These are phyloP conservation scores for Penicillium sp. DNA, from an alignment of 2,329 filamentous ascomycete species.

Conservation along the genomic window DNA sequence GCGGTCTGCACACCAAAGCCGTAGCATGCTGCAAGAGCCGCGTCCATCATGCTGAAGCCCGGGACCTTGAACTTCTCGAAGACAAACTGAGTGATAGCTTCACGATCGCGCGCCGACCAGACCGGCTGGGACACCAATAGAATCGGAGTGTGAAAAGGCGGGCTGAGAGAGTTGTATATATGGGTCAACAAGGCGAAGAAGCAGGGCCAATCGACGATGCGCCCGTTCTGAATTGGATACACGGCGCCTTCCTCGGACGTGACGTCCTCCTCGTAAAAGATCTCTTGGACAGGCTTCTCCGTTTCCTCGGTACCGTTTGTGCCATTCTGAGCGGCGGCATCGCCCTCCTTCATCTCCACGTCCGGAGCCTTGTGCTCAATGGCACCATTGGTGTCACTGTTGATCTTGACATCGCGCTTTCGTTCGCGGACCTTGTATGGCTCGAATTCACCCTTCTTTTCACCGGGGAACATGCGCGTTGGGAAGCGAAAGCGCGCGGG, in stretches of 20 bases:
- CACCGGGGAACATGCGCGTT: constrained; percentile 86
- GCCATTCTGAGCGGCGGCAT: constrained; percentile 15
- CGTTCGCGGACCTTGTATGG: constrained; percentile 73
- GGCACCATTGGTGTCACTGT: constrained; percentile 30
- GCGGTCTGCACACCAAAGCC: constrained; percentile 81
- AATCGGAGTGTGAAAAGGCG: constrained; percentile 91
- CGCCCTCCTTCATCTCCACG: constrained; percentile 49
- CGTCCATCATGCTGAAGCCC: constrained; percentile 86
- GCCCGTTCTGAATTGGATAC: constrained; percentile 79
- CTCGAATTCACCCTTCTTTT: constrained; percentile 76
- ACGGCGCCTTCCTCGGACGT: constrained; percentile 86
- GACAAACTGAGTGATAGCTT: constrained; percentile 86
- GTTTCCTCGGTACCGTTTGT: constrained; percentile 21
- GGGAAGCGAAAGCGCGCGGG: constrained; percentile 83
- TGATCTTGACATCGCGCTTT: constrained; percentile 29
- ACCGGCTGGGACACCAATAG: constrained; percentile 85
- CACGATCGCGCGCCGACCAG: constrained; percentile 86
- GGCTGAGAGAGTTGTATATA: constrained; percentile 84
- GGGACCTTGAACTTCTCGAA: constrained; percentile 98
- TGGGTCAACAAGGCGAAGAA: constrained; percentile 93
- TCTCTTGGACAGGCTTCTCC: constrained; percentile 40
- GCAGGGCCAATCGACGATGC: constrained; percentile 85
- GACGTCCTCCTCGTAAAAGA: constrained; percentile 82
- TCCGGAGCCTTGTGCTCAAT: constrained; percentile 36
- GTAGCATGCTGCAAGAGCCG: constrained; percentile 76